These are phyloP conservation scores for Cordia subcordata DNA, from an alignment of 257 asterid species.

Conservation along the genomic window DNA sequence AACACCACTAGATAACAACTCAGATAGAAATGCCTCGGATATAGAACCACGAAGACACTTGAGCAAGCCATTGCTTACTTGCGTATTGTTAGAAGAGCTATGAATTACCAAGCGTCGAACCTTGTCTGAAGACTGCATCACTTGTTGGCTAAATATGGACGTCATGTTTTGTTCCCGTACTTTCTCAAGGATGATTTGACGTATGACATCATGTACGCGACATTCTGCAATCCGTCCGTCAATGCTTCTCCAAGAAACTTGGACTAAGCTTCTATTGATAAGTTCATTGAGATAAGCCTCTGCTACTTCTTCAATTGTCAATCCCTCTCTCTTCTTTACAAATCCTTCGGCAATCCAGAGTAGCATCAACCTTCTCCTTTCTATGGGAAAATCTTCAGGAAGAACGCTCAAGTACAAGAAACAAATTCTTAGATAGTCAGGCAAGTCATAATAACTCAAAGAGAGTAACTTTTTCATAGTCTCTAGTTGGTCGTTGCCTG, in stretches of 20 bases:
- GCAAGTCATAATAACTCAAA: not conserved
- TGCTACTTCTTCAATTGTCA: not conserved
- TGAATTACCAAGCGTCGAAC: slow-evolving; percentile 5
- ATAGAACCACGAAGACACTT: slow-evolving; percentile 4
- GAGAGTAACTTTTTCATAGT: not conserved
- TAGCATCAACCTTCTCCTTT: not conserved
- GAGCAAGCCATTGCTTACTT: not conserved
- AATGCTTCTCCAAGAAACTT: not conserved
- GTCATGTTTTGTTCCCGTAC: slow-evolving; percentile 10
- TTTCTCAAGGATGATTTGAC: slow-evolving; percentile 3
- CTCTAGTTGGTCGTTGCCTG: not conserved
- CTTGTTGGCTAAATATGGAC: slow-evolving; percentile 2
- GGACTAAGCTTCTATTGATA: not conserved
- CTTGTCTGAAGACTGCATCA: not conserved
- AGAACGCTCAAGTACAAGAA: not conserved
- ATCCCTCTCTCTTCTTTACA: not conserved
- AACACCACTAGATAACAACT: slow-evolving; percentile 6
- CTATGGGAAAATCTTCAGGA: not conserved
- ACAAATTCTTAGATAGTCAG: not conserved
- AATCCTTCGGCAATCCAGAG: not conserved
- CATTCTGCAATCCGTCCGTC: not conserved
- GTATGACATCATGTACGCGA: not conserved
- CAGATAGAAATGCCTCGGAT: not conserved
- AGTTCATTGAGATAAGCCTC: not conserved
- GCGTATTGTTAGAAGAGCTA: not conserved